These are phyloP conservation scores for Penicillium sp. DNA, from an alignment of 2,329 filamentous ascomycete genomes.

Conservation along the genomic window DNA sequence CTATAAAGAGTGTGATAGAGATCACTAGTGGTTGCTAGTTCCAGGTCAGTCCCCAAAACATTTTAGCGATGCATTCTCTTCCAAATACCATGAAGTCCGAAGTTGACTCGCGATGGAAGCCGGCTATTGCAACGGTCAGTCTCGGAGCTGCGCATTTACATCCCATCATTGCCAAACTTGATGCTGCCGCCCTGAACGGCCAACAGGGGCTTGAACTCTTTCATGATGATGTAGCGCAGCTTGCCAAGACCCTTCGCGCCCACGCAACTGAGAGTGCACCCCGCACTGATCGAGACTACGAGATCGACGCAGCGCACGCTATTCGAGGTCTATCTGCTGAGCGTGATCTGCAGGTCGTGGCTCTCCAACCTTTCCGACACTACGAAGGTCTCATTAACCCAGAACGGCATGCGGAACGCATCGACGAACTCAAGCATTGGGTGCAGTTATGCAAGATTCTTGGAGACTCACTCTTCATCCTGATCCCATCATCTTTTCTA, in stretches of 20 bases:
- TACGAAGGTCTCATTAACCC: constrained; percentile 56
- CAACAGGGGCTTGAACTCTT: constrained; percentile 66
- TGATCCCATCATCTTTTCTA: constrained; percentile 24
- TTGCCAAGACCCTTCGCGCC: constrained; percentile 48
- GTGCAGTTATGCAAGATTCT: constrained; percentile 14
- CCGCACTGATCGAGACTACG: constrained; percentile 53
- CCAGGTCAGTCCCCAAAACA: background rate
- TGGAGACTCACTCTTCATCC: constrained; percentile 19
- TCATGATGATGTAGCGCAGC: constrained; percentile 65
- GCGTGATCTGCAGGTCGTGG: constrained; percentile 57
- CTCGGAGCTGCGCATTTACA: constrained; percentile 18
- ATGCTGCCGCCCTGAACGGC: constrained; percentile 30
- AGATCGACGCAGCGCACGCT: constrained; percentile 50
- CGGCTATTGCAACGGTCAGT: constrained; percentile 23
- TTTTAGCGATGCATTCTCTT: constrained; percentile 12
- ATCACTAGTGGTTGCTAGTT: background rate
- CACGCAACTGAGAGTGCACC: constrained; percentile 21
- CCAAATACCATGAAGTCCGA: constrained; percentile 14
- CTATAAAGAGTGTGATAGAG: background rate
- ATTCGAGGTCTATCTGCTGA: constrained; percentile 54
- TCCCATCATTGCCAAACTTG: constrained; percentile 25
- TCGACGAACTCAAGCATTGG: constrained; percentile 23
- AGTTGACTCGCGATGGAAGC: constrained; percentile 13
- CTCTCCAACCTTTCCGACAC: constrained; percentile 69
- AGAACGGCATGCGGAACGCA: constrained; percentile 10